phyloP scores from a whole-genome alignment of 2,329 filamentous ascomycete genomes.

The Botryosphaeria dothidea region DNA sequence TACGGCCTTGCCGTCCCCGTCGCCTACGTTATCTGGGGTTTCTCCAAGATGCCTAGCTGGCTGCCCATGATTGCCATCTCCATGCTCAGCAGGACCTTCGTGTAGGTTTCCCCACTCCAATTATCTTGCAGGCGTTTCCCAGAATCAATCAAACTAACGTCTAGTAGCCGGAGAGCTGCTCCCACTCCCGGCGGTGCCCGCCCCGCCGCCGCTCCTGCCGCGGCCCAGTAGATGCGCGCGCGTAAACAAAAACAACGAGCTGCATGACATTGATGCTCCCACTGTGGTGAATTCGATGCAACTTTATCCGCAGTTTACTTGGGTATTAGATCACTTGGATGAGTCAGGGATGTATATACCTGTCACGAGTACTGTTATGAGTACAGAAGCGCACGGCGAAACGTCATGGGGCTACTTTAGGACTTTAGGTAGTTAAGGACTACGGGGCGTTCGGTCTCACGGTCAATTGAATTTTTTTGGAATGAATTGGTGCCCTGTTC shows the following conservation, averaged over 20 bases:
- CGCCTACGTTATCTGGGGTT: constrained; percentile 66
- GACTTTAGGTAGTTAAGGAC: constrained; percentile 15
- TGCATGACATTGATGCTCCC: not conserved
- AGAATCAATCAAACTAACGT: not conserved
- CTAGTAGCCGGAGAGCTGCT: not conserved
- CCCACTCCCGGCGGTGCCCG: not conserved
- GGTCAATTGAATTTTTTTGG: constrained; percentile 10
- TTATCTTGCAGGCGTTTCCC: not conserved
- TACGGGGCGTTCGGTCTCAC: constrained; percentile 13
- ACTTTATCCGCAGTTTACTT: not conserved
- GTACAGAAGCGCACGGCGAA: constrained; percentile 17
- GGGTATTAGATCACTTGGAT: not conserved
- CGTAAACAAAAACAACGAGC: not conserved
- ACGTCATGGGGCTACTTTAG: constrained; percentile 11
- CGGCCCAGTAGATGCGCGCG: constrained; percentile 1
- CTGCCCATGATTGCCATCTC: constrained; percentile 75
- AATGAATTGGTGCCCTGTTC: not conserved
- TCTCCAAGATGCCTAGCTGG: constrained; percentile 66
- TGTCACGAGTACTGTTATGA: constrained; percentile 19
- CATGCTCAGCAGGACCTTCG: constrained; percentile 71
- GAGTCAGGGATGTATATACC: constrained; percentile 15
- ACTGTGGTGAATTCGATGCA: not conserved
- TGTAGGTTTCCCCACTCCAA: constrained; percentile 58
- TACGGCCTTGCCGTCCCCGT: constrained; percentile 63
- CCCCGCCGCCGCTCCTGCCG: constrained; percentile 8